Base-by-base conservation (phyloP, 352 stramenopile genomes). In the Phytophthora melonis region DNA sequence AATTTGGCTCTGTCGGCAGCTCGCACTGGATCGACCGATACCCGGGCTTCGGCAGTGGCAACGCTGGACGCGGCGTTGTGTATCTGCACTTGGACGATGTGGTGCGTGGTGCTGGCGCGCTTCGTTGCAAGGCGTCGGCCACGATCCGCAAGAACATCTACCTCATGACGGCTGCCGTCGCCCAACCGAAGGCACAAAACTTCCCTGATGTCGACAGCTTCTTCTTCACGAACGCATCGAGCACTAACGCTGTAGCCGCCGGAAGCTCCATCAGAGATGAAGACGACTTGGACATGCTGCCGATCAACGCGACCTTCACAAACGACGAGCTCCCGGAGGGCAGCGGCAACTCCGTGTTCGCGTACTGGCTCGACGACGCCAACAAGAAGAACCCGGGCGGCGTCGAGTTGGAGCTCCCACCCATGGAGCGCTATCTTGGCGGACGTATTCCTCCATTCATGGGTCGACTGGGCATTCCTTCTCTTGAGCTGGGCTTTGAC, bases 1-100 rank as follows among this genome's bases (percentile, higher is more conserved):
- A 95, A 68, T 94, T 91, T 61, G 89, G 89, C 16, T 85, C 88
- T 0, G 87, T 94, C 10, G 89, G 89, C 21, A 94, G 84, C 50
- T 94, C 89, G 2, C 84, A 93, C 66, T 95, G 89, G 89, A 95
- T 96, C 54, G 88, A 96, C 32, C 83, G 84, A 18, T 87, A 94
- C 65, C 83, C 84, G n/a, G 57, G 61, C 39, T 65, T 68, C 21
- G 68, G 59, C 4, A 86, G 83, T 47, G 83, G 90, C 58, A 76
- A 91, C 36, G 75, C 76, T 4, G 83, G 84, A 14, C 87, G 84
- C 34, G 88, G 84, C 5, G 79, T 96, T 50, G 82, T 92, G 52
- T 95, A 94, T 47, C 36, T 96, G 30, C 88, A 94, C 67, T 56
- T 96, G 25, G 80, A 84, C 34, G 87, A 93, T 63, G 85, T 83